A percentile compares a stretch with the other conserved stretches of the same genome.
Evolutionary conservation across 805 yeast genomes (phyloP).

Genomic region (Kuraishia molischiana): DNA sequence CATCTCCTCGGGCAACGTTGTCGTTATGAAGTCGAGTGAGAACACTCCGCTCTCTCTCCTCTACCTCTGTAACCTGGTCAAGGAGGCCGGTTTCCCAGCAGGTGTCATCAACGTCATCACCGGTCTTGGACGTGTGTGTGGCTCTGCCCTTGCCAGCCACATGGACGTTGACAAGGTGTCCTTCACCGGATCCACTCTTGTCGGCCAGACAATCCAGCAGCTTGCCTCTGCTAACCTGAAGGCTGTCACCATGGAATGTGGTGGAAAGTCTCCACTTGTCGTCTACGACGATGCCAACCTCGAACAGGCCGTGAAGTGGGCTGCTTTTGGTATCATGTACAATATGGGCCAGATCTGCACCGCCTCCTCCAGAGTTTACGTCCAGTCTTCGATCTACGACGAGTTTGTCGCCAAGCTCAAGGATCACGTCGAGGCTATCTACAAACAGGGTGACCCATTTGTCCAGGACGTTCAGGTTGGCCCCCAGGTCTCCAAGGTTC

Average conservation of each 20-base stretch:
- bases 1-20: slow-evolving; percentile 67
- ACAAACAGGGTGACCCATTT: slow-evolving; percentile 50
- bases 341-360: slow-evolving; percentile 66
- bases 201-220: slow-evolving; percentile 57
- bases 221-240: slow-evolving; percentile 53
- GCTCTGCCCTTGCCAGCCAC: slow-evolving; percentile 57
- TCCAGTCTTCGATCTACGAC: slow-evolving; percentile 47
- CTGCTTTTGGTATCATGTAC: slow-evolving; percentile 52
- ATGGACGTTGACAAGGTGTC: slow-evolving; percentile 48
- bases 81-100: slow-evolving; percentile 65
- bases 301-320: slow-evolving; percentile 60
- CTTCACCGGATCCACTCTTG: slow-evolving; percentile 57
- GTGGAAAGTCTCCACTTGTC: slow-evolving; percentile 62
- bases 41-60: slow-evolving; percentile 65
- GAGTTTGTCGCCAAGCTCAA: slow-evolving; percentile 37
- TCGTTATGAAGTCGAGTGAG: slow-evolving; percentile 68
- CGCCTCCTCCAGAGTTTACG: slow-evolving; percentile 52
- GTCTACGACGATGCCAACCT: slow-evolving; percentile 55
- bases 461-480: slow-evolving; percentile 40
- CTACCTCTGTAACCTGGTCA: slow-evolving; percentile 45
- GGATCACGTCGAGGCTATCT: slow-evolving; percentile 34
- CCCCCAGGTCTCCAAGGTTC: slow-evolving; percentile 50
- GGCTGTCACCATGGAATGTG: slow-evolving; percentile 60
- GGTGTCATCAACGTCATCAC: slow-evolving; percentile 67
- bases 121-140: slow-evolving; percentile 64